phyloP scores from a whole-genome alignment of 495 filamentous ascomycete genomes.

The Clohesyomyces aquaticus region DNA sequence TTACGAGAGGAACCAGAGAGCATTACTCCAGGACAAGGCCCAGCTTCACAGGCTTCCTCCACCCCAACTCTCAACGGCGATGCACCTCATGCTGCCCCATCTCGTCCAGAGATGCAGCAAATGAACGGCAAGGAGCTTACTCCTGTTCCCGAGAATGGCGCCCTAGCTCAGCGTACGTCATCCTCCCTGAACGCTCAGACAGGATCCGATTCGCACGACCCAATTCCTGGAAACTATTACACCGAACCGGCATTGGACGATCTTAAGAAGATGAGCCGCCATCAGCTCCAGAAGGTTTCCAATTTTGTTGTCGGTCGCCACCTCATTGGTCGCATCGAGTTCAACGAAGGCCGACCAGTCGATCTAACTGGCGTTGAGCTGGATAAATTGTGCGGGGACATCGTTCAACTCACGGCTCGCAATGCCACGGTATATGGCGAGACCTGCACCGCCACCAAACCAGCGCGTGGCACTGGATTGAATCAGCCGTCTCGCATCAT shows the following conservation, averaged over 20 bases:
- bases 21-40: slow-evolving; percentile 63
- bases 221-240: slow-evolving; percentile 76
- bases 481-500: slow-evolving; percentile 87
- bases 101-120: slow-evolving; percentile 70
- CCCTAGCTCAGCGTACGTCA: slow-evolving; percentile 37
- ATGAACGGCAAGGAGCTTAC: slow-evolving; percentile 76
- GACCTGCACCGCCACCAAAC: slow-evolving; percentile 62
- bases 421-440: slow-evolving; percentile 86
- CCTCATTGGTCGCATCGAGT: slow-evolving; percentile 75
- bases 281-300: slow-evolving; percentile 69
- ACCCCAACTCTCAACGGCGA: slow-evolving; percentile 58
- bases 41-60: slow-evolving; percentile 54
- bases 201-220: slow-evolving; percentile 50
- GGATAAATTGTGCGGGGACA: slow-evolving; percentile 69
- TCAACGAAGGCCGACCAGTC: slow-evolving; percentile 63
- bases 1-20: slow-evolving; percentile 48
- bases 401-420: slow-evolving; percentile 74
- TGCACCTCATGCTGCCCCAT: slow-evolving; percentile 48
- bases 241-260: slow-evolving; percentile 75
- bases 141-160: slow-evolving; percentile 72
- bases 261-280: slow-evolving; percentile 71
- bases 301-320: slow-evolving; percentile 82
- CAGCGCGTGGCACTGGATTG: slow-evolving; percentile 78
- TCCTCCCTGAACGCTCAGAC: slow-evolving; percentile 30
- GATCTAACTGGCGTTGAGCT: slow-evolving; percentile 74